These are phyloP conservation scores for Phytophthora citrophthora DNA, from an alignment of 352 stramenopile genomes.

Conservation along the genomic window DNA sequence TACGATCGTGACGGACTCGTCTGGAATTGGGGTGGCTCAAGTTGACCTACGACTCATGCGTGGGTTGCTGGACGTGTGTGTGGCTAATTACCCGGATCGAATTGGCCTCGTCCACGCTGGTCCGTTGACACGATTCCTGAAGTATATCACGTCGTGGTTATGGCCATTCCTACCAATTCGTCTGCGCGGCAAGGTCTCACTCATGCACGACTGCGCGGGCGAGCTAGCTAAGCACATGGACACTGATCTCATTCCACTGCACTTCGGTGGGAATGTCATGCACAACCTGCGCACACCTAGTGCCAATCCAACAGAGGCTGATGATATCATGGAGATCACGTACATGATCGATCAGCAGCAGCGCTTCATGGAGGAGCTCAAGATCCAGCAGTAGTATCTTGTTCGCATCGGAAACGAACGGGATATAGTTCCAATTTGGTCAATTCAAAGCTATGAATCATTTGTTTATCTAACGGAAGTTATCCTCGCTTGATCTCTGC, in stretches of 20 bases:
- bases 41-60: conserved; percentile 73
- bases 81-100: conserved; percentile 71
- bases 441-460: conserved; percentile 4
- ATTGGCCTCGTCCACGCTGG: conserved; percentile 68
- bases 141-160: conserved; percentile 56
- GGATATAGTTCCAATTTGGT: not conserved
- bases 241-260: conserved; percentile 55
- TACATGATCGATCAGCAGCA: conserved; percentile 69
- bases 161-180: conserved; percentile 64
- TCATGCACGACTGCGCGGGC: conserved; percentile 61
- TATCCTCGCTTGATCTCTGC: conserved; percentile 70
- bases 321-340: conserved; percentile 52
- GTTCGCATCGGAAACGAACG: conserved; percentile 12
- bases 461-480: not conserved
- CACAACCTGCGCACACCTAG: conserved; percentile 42
- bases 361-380: conserved; percentile 50
- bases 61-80: conserved; percentile 61
- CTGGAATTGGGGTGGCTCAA: conserved; percentile 49
- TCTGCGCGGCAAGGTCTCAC: conserved; percentile 60
- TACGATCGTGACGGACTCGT: conserved; percentile 66
- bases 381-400: conserved; percentile 13
- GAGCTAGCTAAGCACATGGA: conserved; percentile 71
- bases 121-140: conserved; percentile 62
- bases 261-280: conserved; percentile 51
- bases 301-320: conserved; percentile 21